Evolutionary conservation across 768 basidiomycete genomes (phyloP).

Genomic region (Russula sp.): DNA sequence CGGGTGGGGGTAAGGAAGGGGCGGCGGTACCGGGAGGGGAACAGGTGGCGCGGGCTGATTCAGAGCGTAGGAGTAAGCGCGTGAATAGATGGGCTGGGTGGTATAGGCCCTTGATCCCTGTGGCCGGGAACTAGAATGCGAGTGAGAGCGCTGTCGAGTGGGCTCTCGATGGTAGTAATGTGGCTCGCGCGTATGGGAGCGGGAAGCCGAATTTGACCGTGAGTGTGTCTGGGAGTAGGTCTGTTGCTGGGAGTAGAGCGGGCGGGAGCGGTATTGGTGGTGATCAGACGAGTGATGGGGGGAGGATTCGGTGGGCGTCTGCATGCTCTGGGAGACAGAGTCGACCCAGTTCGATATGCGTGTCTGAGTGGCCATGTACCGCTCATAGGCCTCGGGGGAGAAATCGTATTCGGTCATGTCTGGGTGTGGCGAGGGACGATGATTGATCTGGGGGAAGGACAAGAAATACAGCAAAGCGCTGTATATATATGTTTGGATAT

Average conservation of each 20-base stretch:
- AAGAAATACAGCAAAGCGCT: neutral
- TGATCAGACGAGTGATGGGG: neutral
- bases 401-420: slow-evolving; percentile 57
- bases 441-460: neutral
- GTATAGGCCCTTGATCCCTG: neutral
- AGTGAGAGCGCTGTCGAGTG: slow-evolving; percentile 7
- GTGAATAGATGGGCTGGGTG: slow-evolving; percentile 13
- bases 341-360: slow-evolving; percentile 46
- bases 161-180: neutral
- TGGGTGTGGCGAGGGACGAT: neutral
- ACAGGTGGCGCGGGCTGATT: neutral
- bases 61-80: slow-evolving; percentile 18
- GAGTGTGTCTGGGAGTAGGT: slow-evolving; percentile 7
- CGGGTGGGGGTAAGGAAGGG: neutral
- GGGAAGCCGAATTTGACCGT: slow-evolving; percentile 9
- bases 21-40: slow-evolving; percentile 11
- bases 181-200: neutral
- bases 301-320: slow-evolving; percentile 6
- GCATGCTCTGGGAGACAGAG: slow-evolving; percentile 29
- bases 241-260: neutral
- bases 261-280: slow-evolving; percentile 7
- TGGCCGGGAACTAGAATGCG: slow-evolving; percentile 3
- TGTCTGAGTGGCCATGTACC: slow-evolving; percentile 38
- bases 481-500: slow-evolving; percentile 1
- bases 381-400: slow-evolving; percentile 47